Base-by-base conservation (phyloP, 2,329 filamentous ascomycete genomes). In the Beauveria australis region DNA sequence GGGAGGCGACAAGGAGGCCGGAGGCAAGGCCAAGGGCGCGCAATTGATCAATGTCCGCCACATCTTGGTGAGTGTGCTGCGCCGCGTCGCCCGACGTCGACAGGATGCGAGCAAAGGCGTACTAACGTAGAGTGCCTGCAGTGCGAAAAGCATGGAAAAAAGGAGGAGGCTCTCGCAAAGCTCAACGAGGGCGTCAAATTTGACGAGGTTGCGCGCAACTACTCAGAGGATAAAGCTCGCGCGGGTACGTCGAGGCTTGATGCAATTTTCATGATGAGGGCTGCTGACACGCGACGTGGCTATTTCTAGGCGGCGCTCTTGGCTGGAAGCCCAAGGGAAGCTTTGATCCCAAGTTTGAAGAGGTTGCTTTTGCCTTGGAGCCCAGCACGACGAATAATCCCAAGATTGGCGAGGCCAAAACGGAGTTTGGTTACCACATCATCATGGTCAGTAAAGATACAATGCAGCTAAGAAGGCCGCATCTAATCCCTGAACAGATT, bases 101-200 rank as follows among this genome's bases (percentile, higher is more conserved):
- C 33, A 10, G 9, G 33, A 48, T 48, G 30, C 8, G 40, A 18
- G 24, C 3, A 16, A 7, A 19, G 28, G 10, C 49, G 18, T 49
- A 30, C 59, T 61, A 22, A 59, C 18, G 28, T 9, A 19, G 1
- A 18, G 19, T 33, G 18, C 3, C 10, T 14, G 16, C 53, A 28
- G 76, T 92, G 89, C 67, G 86, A 87, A 70, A 92, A 92, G 70
- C 85, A 91, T 70, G 75, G 78, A n/a, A 90, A 87, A 72, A 92
- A 91, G 70, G 88, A 91, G 69, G 86, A 91, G 70, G 89, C 89
- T 0, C 71, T 91, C 18, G 81, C 81, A 61, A 88, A 90, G 74
- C 73, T 92, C 56, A 80, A 79, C 44, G 82, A 78, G 3, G 87
- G 88, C 1, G 79, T 79, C 55, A 89, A 88, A 67, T 92, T 92